These are phyloP conservation scores for Mariannaea elegans DNA, from an alignment of 2,329 filamentous ascomycete species.

Conservation along the genomic window DNA sequence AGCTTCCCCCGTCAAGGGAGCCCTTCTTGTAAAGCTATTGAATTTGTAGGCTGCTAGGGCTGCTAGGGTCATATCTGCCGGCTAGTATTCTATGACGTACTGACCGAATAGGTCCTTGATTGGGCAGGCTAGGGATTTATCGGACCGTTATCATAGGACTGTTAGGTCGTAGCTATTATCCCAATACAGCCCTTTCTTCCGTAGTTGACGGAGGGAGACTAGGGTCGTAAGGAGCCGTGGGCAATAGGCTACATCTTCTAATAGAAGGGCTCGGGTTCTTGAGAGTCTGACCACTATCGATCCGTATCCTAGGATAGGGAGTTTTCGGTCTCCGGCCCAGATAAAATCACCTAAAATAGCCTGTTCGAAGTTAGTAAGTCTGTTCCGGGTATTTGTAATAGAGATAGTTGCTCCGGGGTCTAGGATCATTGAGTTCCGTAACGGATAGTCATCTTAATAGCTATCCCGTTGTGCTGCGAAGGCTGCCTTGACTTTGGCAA, in stretches of 20 bases:
- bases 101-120: not conserved
- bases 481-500: too few species aligned
- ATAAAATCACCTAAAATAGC: not conserved
- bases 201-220: slow-evolving; percentile 1
- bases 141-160: not conserved
- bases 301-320: not conserved
- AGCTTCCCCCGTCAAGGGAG: not conserved
- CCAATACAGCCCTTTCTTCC: not conserved
- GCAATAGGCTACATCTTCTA: not conserved
- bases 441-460: too few species aligned
- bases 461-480: too few species aligned
- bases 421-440: too few species aligned
- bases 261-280: not conserved
- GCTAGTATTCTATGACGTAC: not conserved
- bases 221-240: not conserved
- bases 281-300: not conserved
- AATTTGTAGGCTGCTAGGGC: not conserved
- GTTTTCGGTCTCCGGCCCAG: not conserved
- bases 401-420: too few species aligned
- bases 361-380: not conserved
- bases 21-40: not conserved
- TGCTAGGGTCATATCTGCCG: not conserved
- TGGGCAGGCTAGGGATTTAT: not conserved
- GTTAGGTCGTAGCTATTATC: not conserved
- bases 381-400: not conserved